Evolutionary conservation across 2,329 filamentous ascomycete genomes (phyloP).

Genomic region (Elsinoe perseae): DNA sequence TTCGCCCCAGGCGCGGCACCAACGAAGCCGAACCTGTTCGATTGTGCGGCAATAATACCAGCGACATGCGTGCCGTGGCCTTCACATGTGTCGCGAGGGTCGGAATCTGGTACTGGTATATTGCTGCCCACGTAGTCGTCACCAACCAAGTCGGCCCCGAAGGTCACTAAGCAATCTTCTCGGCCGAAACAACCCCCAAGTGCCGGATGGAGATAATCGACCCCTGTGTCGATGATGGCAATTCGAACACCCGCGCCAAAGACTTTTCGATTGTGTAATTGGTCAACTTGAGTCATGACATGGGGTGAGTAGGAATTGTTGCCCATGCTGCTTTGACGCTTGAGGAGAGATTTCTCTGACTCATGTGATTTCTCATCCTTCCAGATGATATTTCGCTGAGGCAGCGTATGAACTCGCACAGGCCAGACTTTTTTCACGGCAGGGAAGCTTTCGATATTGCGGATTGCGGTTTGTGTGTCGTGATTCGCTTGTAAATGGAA

Average conservation of each 20-base stretch:
- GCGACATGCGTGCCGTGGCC: conserved; percentile 57
- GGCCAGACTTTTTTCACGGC: conserved; percentile 23
- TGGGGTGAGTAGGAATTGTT: conserved; percentile 27
- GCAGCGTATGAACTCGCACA: conserved; percentile 21
- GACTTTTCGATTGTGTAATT: conserved; percentile 37
- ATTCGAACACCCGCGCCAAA: conserved; percentile 41
- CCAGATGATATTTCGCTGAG: conserved; percentile 19
- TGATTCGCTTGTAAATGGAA: conserved; percentile 21
- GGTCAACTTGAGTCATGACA: conserved; percentile 31
- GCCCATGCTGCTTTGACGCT: conserved; percentile 19
- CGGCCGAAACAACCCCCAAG: conserved; percentile 57
- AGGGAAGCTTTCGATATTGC: conserved; percentile 21
- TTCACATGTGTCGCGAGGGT: conserved; percentile 49
- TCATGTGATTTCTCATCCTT: conserved; percentile 15
- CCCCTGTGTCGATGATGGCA: conserved; percentile 37
- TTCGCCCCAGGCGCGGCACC: conserved; percentile 51
- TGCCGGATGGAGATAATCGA: conserved; percentile 57
- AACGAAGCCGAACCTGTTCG: conserved; percentile 47
- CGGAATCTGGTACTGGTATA: conserved; percentile 40
- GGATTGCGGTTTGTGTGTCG: conserved; percentile 19
- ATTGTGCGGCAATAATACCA: conserved; percentile 55
- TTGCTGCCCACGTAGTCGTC: conserved; percentile 35
- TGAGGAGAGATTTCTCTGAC: conserved; percentile 16
- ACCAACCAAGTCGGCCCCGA: conserved; percentile 53
- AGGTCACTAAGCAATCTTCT: conserved; percentile 51